Evolutionary conservation across 163 green algal species (phyloP), one percentile per base, ranked within the genome.

Genomic region (Chlorella variabilis): DNA sequence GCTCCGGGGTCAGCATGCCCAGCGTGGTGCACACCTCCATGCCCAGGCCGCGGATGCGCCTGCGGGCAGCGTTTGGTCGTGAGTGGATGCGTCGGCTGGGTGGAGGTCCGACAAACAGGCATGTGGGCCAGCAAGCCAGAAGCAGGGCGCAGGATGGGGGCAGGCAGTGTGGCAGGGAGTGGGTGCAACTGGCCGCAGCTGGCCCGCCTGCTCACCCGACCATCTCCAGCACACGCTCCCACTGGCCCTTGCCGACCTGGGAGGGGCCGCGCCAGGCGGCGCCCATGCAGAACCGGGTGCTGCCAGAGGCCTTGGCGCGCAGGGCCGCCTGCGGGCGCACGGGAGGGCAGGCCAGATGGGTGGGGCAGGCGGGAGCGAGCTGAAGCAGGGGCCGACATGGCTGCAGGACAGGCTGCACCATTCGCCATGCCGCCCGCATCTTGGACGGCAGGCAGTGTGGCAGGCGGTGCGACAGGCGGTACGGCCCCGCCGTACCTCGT

Each of bases 211-310:
- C 45, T 80, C 73, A 80, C 73, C 13, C 56, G 38, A 95, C 90
- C 95, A 98, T 98, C 68, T 96, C 91, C 78, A 98, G 90, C 75
- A 99, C 96, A 3, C 96, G 88, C 49, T 94, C 86, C 89, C 93
- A 99, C 86, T 99, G 96, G 20, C 94, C 79, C 31, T 90, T 82
- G 4, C 94, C 94, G n/a, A 98, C 94, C 89, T 96, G 95, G 41
- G 88, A 94, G 23, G 95, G 94, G 0, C 97, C 96, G 23, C 97
- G 84, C 97, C 97, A 99, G 9, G 97, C 97, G 7, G 97, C 97
- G 18, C 97, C 97, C 97, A 99, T 99, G 90, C 97, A 99, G 91
- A 99, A 99, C n/a, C 97, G 93, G 6, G 97, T 99, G 89, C 91
- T 97, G 63, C 97, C 97, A 2, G 94, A 84, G 29, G 94, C 96